Conservation (phyloP, 257 asterid species). For the Lavandula angustifolia region DNA sequence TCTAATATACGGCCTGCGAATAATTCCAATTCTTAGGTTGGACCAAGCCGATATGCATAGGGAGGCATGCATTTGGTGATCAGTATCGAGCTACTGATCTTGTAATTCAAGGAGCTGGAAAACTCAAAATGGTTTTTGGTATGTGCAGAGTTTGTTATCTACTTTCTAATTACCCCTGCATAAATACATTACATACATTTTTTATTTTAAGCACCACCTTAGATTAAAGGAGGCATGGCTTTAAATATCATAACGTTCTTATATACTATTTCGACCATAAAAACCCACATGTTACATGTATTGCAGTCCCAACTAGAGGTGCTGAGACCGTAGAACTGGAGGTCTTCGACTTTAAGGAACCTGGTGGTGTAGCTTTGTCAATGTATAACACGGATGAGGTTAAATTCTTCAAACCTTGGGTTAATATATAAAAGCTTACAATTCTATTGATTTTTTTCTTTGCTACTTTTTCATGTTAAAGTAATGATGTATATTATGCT, state of each 20-base stretch:
- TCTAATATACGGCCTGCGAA: neutral
- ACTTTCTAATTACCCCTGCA: slow-evolving; percentile 4
- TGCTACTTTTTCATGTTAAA: slow-evolving; percentile 12
- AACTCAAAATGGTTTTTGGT: slow-evolving; percentile 65
- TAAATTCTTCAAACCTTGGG: slow-evolving; percentile 3
- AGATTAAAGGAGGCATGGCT: neutral
- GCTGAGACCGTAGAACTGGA: slow-evolving; percentile 53
- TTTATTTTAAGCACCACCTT: slow-evolving; percentile 21
- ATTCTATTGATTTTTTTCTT: neutral
- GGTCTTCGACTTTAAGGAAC: slow-evolving; percentile 55
- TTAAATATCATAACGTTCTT: slow-evolving; percentile 6
- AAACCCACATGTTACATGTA: slow-evolving; percentile 13
- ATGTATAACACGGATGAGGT: slow-evolving; percentile 83
- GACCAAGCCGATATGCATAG: slow-evolving; percentile 75
- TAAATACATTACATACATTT: too few species aligned
- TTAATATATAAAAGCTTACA: neutral
- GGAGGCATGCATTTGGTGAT: slow-evolving; percentile 73
- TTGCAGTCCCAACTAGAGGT: slow-evolving; percentile 51
- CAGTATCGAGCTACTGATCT: slow-evolving; percentile 68
- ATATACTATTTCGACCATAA: slow-evolving; percentile 7
- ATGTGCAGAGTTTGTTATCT: slow-evolving; percentile 17
- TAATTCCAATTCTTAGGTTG: slow-evolving; percentile 43
- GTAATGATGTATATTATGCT: slow-evolving; percentile 25
- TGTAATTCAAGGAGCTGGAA: slow-evolving; percentile 59
- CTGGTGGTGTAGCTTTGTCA: slow-evolving; percentile 72